Evolutionary conservation across 2,329 filamentous ascomycete species (phyloP).

Genomic region (Botrytis hyacinthi): DNA sequence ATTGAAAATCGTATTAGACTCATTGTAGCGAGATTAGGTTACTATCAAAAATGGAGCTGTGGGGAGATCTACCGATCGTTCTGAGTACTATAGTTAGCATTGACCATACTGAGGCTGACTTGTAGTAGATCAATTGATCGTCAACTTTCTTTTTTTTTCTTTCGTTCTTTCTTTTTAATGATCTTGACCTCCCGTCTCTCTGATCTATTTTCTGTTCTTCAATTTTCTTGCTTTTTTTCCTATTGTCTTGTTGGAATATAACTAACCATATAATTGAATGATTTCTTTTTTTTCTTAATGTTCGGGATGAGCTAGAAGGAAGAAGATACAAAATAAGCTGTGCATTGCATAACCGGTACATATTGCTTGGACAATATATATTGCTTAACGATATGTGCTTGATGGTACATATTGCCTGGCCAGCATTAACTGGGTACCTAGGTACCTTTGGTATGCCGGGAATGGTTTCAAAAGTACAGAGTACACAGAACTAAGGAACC

Average conservation of each 20-base stretch:
- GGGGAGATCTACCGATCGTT: slow-evolving; percentile 2
- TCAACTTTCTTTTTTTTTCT: not conserved
- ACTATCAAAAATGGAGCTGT: slow-evolving; percentile 12
- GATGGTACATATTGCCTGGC: slow-evolving; percentile 4
- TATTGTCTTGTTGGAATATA: not conserved
- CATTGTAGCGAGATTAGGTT: slow-evolving; percentile 20
- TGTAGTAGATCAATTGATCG: not conserved
- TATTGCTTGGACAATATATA: slow-evolving; percentile 8
- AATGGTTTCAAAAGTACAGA: not conserved
- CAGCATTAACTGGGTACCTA: not conserved
- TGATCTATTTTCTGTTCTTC: not conserved
- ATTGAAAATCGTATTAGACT: slow-evolving; percentile 4
- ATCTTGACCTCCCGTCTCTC: not conserved
- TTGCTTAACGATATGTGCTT: slow-evolving; percentile 1
- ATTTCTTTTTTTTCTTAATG: not conserved
- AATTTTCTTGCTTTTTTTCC: not conserved
- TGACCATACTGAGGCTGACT: not conserved
- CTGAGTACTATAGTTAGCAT: not conserved
- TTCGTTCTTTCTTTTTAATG: not conserved
- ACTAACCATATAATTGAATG: not conserved
- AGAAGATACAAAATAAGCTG: slow-evolving; percentile 1
- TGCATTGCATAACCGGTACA: slow-evolving; percentile 15
- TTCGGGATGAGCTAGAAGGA: not conserved
- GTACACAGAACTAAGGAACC: not conserved
- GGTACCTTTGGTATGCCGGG: slow-evolving; percentile 7